Conservation (phyloP, 768 basidiomycete genomes). For the Kwoniella europaea region DNA sequence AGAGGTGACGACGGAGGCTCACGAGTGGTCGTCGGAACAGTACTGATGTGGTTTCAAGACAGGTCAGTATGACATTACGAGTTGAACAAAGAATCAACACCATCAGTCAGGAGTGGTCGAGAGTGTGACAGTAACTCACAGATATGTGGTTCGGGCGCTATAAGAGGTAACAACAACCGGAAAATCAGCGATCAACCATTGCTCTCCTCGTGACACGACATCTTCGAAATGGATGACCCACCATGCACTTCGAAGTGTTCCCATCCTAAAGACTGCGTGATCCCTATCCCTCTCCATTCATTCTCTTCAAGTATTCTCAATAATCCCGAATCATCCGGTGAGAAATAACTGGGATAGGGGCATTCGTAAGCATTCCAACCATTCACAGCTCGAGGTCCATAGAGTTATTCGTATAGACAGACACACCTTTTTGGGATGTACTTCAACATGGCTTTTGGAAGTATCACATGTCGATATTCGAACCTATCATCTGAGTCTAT, state of each 20-base stretch:
- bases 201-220: too few relatives aligned
- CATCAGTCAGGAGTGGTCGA: neutral
- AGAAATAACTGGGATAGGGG: conserved; percentile 66
- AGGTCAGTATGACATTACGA: neutral
- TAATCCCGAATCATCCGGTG: conserved; percentile 71
- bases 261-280: conserved; percentile 95
- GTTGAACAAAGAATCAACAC: too few relatives aligned
- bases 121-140: conserved; percentile 36
- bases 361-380: neutral
- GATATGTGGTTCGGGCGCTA: conserved; percentile 59
- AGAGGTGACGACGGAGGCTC: conserved; percentile 5
- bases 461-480: conserved; percentile 92
- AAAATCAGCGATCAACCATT: neutral
- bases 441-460: conserved; percentile 93
- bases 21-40: conserved; percentile 57
- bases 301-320: conserved; percentile 80
- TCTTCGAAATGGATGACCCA: conserved; percentile 25
- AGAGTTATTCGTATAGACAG: neutral
- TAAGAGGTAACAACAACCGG: neutral
- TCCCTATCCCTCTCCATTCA: conserved; percentile 96
- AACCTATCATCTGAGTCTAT: conserved; percentile 80
- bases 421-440: conserved; percentile 74
- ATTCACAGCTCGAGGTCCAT: too few relatives aligned
- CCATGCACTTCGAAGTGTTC: conserved; percentile 98
- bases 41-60: conserved; percentile 31